Base-by-base conservation (phyloP, 805 yeast species). In the Metschnikowia arizonensis region DNA sequence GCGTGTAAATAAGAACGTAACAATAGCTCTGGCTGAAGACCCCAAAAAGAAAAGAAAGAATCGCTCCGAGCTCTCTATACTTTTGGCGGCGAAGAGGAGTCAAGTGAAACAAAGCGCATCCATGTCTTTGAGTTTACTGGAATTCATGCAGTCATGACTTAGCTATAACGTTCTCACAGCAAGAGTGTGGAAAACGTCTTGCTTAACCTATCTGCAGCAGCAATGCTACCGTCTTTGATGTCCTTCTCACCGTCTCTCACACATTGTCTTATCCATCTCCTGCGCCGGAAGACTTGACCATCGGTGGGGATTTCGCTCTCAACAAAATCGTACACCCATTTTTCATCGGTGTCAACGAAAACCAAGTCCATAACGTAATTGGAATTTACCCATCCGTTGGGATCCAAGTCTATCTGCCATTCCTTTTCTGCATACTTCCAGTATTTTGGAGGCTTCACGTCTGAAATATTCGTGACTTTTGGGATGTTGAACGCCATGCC, bases 301-400 rank as follows among this genome's bases (percentile, higher is more conserved):
- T 44, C 53, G 9, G 45, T 37, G 14, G 52, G 23, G 18, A 40
- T 52, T 44, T 56, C 60, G 17, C 45, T 54, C 11, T 34, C 50
- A n/a, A 60, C 59, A 31, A 62, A 58, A 61, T 88, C 96, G 60
- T 88, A 88, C 15, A 86, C 91, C 96, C 96, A 88, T 62, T 88
- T 88, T 33, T 84, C 85, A 45, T 81, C 89, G 24, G 77, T 68
- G 63, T 88, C 95, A 17, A 85, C 70, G 17, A 70, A 73, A 12
- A 83, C 79, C 36, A 78, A 63, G 46, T 77, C 83, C 24, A 55
- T 47, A 11, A 83, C 64, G 41, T 76, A 65, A 43, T 78, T 74
- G 2, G 63, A 58, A 36, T 63, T 63, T 6, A 82, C 86, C 96
- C 96, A 88, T 2, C 56, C 62, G 21, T 67, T 64, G 0, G 88